A percentile compares a stretch with the other conserved stretches of the same genome.
Evolutionary conservation across 2,329 filamentous ascomycete genomes (phyloP).

Genomic region (Sporothrix dimorphospora): DNA sequence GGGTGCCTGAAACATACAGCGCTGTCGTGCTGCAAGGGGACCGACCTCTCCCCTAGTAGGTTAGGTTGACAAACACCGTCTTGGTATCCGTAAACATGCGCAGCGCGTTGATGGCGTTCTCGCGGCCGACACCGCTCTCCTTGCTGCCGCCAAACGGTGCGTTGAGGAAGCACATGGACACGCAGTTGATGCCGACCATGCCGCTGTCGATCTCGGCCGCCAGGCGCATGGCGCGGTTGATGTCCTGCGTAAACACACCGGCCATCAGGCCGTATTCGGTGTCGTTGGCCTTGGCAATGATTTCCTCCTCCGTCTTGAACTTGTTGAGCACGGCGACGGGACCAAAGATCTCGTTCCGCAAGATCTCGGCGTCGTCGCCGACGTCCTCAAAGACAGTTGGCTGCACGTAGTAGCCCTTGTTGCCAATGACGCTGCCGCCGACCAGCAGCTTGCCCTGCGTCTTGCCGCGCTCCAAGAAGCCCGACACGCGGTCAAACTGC

Average conservation of each 20-base stretch:
- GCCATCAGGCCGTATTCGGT: constrained; percentile 52
- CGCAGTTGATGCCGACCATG: constrained; percentile 69
- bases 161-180: constrained; percentile 44
- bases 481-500: constrained; percentile 51
- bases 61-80: constrained; percentile 52
- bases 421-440: constrained; percentile 46
- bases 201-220: constrained; percentile 63
- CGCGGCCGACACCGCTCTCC: constrained; percentile 53
- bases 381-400: constrained; percentile 49
- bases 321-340: constrained; percentile 58
- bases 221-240: constrained; percentile 62
- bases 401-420: constrained; percentile 37
- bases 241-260: constrained; percentile 63
- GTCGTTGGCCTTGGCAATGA: constrained; percentile 58
- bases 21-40: no score
- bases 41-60: no score
- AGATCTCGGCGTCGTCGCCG: constrained; percentile 50
- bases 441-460: constrained; percentile 45
- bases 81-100: constrained; percentile 54
- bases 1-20: no score
- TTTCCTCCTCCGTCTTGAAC: constrained; percentile 61
- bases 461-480: constrained; percentile 50
- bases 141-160: constrained; percentile 56
- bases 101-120: constrained; percentile 52
- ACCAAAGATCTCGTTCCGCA: constrained; percentile 60